Base-by-base conservation (phyloP, 2,329 filamentous ascomycete species). In the Colletotrichum lentis region DNA sequence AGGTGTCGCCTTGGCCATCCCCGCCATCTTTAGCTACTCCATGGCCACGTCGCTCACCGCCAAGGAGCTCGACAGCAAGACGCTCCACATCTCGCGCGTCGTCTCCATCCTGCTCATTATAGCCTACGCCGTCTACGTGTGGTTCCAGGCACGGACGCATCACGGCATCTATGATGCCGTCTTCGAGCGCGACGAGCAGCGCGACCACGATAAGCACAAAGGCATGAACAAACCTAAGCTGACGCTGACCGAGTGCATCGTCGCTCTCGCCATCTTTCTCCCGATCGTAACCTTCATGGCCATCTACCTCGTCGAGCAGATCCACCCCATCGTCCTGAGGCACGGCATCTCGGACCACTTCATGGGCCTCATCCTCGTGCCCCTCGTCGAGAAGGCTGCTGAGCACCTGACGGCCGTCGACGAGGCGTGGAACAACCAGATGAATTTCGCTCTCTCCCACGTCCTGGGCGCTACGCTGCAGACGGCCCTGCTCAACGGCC, bases 381-480 rank as follows among this genome's bases (percentile, higher is more conserved):
- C 92, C 4, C 84, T 96, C 0, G 92, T 96, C 6, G 93, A 96
- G 76, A 96, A 97, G 78, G 90, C 91, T 3, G 92, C 93, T 14
- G 93, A 96, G 78, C 93, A 96, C 78, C 81, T 96, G 54, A 94
- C 91, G 2, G 91, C 92, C 49, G 84, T 96, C 67, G 92, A 96
- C 73, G 93, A 96, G 83, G 93, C 93, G 27, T 95, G 89, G 84
- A 91, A 93, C 73, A 88, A 92, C 76, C 89, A 91, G 76, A 93
- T 94, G 84, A 96, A 96, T 80, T 90, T 94, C 78, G 92, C 93
- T 0, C 84, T 96, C 31, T 91, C 92, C 52, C 93, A 97, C 77
- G 92, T 96, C 61, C 88, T 97, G 49, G 93, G 93, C 54, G 90
- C 93, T 2, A 95, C 92, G 0, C 90, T 97, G 67, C 94, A 97